Evolutionary conservation across 2,329 filamentous ascomycete species (phyloP).

Genomic region (Cordyceps tenuipes): DNA sequence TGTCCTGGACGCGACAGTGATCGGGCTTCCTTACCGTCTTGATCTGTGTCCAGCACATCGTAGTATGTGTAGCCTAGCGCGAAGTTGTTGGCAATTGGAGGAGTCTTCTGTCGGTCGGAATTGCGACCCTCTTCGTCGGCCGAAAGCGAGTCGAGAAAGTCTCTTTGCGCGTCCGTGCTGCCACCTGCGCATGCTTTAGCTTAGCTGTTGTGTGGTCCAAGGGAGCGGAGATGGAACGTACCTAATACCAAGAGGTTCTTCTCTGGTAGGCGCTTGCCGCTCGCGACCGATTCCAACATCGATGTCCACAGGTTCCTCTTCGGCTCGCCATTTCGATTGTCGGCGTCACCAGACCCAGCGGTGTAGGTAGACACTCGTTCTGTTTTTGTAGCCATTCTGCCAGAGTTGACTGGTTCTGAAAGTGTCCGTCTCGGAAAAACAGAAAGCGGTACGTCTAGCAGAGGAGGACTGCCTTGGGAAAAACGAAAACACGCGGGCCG

Average conservation of each 20-base stretch:
- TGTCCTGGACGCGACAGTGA: neutral
- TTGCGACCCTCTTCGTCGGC: slow-evolving; percentile 44
- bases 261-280: slow-evolving; percentile 80
- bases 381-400: slow-evolving; percentile 40
- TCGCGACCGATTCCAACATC: slow-evolving; percentile 84
- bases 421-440: neutral
- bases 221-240: slow-evolving; percentile 29
- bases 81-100: slow-evolving; percentile 84
- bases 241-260: slow-evolving; percentile 85
- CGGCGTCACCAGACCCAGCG: slow-evolving; percentile 44
- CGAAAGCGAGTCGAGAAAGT: slow-evolving; percentile 65
- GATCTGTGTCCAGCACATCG: slow-evolving; percentile 86
- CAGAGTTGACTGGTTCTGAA: slow-evolving; percentile 5
- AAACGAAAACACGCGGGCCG: neutral
- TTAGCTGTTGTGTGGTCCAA: neutral
- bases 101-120: slow-evolving; percentile 52
- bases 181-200: slow-evolving; percentile 50
- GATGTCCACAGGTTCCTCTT: slow-evolving; percentile 92
- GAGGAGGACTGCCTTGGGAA: neutral
- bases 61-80: slow-evolving; percentile 92
- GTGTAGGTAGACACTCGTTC: slow-evolving; percentile 54
- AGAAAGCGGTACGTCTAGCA: neutral
- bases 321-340: slow-evolving; percentile 55
- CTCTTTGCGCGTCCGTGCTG: slow-evolving; percentile 71
- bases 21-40: slow-evolving; percentile 59